phyloP scores from a whole-genome alignment of 176 grass and related monocot genomes.

The Bromus sterilis region DNA sequence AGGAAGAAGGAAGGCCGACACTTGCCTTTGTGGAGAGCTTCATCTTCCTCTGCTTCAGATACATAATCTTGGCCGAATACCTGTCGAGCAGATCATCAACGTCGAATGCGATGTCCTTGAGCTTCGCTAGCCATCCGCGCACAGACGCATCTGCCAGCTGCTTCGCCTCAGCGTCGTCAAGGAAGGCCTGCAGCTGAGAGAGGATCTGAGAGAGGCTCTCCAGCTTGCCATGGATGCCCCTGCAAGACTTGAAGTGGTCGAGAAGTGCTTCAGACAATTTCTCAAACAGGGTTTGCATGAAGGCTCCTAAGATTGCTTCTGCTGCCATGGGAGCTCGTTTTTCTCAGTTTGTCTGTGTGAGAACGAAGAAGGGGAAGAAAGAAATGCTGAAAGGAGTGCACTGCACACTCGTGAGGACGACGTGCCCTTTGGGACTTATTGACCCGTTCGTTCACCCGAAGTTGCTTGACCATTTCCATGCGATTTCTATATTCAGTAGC shows the following conservation, averaged over 20 bases:
- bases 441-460: background rate
- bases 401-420: background rate
- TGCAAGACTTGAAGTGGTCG: conserved; percentile 48
- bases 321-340: conserved; percentile 40
- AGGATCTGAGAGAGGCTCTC: conserved; percentile 39
- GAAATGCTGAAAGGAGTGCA: background rate
- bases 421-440: conserved; percentile 4
- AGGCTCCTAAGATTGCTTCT: conserved; percentile 58
- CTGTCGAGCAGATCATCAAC: conserved; percentile 70
- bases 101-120: conserved; percentile 61
- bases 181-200: conserved; percentile 39
- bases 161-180: conserved; percentile 69
- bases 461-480: background rate
- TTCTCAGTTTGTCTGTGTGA: background rate
- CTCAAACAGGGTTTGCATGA: conserved; percentile 70
- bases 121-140: conserved; percentile 52
- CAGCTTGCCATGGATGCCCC: conserved; percentile 39
- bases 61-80: conserved; percentile 22
- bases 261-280: conserved; percentile 41
- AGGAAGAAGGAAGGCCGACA: conserved; percentile 19
- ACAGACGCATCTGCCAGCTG: conserved; percentile 41
- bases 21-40: conserved; percentile 19
- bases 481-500: background rate
- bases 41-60: conserved; percentile 21
- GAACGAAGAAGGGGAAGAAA: background rate